phyloP scores from a whole-genome alignment of 768 basidiomycete species.

The Udeniomyces megalosporus region DNA sequence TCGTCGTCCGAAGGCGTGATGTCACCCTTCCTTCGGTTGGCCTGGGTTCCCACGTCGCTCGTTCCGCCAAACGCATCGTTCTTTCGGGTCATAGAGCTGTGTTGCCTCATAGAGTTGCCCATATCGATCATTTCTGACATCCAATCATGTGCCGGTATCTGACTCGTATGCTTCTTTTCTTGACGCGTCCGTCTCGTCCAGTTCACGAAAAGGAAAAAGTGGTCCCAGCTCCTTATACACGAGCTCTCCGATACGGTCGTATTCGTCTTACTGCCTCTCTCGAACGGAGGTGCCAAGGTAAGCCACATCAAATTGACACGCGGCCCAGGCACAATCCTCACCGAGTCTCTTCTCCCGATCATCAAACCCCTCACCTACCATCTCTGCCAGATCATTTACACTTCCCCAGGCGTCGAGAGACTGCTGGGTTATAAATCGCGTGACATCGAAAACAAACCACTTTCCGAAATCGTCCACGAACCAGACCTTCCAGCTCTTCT shows the following conservation, averaged over 20 bases:
- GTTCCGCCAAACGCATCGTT: too few relatives aligned
- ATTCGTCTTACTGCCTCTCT: slow-evolving; percentile 42
- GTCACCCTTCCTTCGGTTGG: too few relatives aligned
- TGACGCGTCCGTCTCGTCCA: slow-evolving; percentile 23
- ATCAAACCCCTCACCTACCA: background rate
- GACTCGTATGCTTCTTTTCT: too few relatives aligned
- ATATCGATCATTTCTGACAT: too few relatives aligned
- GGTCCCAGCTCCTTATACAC: slow-evolving; percentile 62
- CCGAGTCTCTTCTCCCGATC: background rate
- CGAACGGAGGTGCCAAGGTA: slow-evolving; percentile 38
- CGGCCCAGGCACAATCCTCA: too few relatives aligned
- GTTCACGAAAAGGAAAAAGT: slow-evolving; percentile 72
- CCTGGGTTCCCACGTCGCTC: too few relatives aligned
- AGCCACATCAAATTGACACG: slow-evolving; percentile 14
- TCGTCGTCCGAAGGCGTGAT: too few relatives aligned
- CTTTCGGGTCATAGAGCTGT: too few relatives aligned
- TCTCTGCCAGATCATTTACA: slow-evolving; percentile 35
- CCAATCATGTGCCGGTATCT: too few relatives aligned
- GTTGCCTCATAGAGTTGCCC: too few relatives aligned
- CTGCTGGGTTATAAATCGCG: slow-evolving; percentile 60
- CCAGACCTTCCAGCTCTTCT: slow-evolving; percentile 17
- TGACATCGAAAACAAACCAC: slow-evolving; percentile 53
- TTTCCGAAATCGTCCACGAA: slow-evolving; percentile 46
- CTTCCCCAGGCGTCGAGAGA: slow-evolving; percentile 49
- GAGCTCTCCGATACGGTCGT: slow-evolving; percentile 60